phyloP scores from a whole-genome alignment of 495 filamentous ascomycete species.

The Aspergillus diversus region DNA sequence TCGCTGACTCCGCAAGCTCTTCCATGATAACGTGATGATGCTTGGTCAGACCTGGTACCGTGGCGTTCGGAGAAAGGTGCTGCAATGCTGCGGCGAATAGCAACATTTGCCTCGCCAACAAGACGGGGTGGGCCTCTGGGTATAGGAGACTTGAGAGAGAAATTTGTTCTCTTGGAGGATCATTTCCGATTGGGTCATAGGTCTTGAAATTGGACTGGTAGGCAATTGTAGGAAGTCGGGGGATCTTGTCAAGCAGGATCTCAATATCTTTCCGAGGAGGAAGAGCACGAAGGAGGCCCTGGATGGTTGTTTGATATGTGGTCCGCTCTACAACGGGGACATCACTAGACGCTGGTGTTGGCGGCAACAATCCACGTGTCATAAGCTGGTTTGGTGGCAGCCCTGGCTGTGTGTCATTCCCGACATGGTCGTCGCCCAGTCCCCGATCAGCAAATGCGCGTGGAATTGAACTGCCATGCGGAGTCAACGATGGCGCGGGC shows the following conservation, averaged over 20 bases:
- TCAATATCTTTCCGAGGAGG: neutral
- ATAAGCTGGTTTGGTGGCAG: neutral
- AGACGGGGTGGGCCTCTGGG: conserved; percentile 2
- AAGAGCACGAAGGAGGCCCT: neutral
- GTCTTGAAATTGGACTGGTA: conserved; percentile 10
- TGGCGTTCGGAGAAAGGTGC: neutral
- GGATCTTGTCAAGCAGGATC: conserved; percentile 3
- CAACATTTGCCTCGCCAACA: conserved; percentile 9
- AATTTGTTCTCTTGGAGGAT: neutral
- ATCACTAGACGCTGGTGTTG: conserved; percentile 3
- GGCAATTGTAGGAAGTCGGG: neutral
- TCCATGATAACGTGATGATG: conserved; percentile 8
- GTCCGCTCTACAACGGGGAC: neutral
- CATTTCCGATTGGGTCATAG: neutral
- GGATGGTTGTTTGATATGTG: neutral
- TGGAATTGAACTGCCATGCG: neutral
- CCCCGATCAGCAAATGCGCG: too few species aligned
- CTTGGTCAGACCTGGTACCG: neutral
- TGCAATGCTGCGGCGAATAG: conserved; percentile 8
- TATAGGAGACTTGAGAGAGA: neutral
- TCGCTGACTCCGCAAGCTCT: conserved; percentile 5
- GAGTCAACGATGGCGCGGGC: neutral
- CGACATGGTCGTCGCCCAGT: neutral
- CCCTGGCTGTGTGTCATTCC: neutral
- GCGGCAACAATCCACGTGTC: neutral